These are phyloP conservation scores for Lobosporangium transversale DNA, from an alignment of 192 early-diverging fungal genomes.

Conservation along the genomic window DNA sequence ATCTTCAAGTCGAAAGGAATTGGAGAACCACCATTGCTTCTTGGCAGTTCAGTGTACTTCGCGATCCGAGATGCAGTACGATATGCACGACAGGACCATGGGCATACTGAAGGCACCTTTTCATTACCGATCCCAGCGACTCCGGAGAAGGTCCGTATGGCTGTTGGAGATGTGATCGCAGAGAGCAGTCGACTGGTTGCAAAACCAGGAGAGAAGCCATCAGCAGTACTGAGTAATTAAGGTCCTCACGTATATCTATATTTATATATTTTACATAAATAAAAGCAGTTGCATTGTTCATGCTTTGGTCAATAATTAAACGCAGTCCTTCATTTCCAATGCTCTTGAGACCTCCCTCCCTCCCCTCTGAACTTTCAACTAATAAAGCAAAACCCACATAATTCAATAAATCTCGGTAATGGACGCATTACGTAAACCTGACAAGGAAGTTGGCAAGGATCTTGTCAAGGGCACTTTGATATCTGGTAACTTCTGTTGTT, in stretches of 20 bases:
- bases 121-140: constrained; percentile 80
- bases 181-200: constrained; percentile 43
- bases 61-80: constrained; percentile 82
- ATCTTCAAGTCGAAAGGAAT: constrained; percentile 86
- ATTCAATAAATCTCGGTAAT: too few relatives aligned
- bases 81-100: constrained; percentile 66
- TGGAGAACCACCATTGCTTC: constrained; percentile 87
- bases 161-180: constrained; percentile 73
- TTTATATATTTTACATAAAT: background rate
- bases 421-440: constrained; percentile 13
- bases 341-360: too few relatives aligned
- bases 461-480: constrained; percentile 35
- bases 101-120: constrained; percentile 53
- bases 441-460: constrained; percentile 42
- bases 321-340: too few relatives aligned
- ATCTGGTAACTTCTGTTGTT: constrained; percentile 14
- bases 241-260: too few relatives aligned
- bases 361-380: too few relatives aligned
- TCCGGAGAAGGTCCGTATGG: constrained; percentile 75
- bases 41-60: constrained; percentile 80
- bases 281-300: background rate
- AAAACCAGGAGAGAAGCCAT: constrained; percentile 55
- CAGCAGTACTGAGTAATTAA: too few relatives aligned
- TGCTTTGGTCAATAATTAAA: too few relatives aligned
- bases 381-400: too few relatives aligned